Percentiles rank a stretch among this genome's conserved stretches.
These are phyloP conservation scores for Geranium brycei DNA, from an alignment of 345 rosid species.

Conservation along the genomic window DNA sequence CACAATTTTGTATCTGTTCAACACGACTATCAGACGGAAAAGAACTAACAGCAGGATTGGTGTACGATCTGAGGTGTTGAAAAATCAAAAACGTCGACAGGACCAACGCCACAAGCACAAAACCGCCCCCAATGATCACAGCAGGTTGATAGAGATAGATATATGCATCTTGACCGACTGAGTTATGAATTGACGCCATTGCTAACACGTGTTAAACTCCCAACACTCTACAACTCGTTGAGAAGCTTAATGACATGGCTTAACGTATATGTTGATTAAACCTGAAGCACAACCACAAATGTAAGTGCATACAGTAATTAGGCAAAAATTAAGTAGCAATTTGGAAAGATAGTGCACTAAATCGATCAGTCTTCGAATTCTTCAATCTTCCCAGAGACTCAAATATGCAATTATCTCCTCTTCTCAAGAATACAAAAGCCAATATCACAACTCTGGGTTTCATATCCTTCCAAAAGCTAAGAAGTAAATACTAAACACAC, in stretches of 20 bases:
- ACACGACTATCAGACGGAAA: neutral
- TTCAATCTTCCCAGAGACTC: too few species aligned
- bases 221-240: neutral
- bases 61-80: slow-evolving; percentile 71
- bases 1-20: too few species aligned
- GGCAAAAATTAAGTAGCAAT: too few species aligned
- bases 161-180: slow-evolving; percentile 18
- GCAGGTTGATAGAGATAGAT: slow-evolving; percentile 44
- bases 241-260: neutral
- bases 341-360: too few species aligned
- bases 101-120: slow-evolving; percentile 40
- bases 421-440: too few species aligned
- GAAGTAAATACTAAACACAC: too few species aligned
- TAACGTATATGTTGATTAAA: neutral
- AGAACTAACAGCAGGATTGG: slow-evolving; percentile 49
- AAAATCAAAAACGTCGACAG: slow-evolving; percentile 44
- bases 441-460: too few species aligned
- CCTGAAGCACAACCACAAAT: neutral
- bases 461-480: too few species aligned
- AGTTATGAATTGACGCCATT: slow-evolving; percentile 16
- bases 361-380: too few species aligned
- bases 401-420: too few species aligned
- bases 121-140: slow-evolving; percentile 47
- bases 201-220: slow-evolving; percentile 9
- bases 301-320: neutral